phyloP scores from a whole-genome alignment of 441 rosid species.

The Adansonia grandidieri region DNA sequence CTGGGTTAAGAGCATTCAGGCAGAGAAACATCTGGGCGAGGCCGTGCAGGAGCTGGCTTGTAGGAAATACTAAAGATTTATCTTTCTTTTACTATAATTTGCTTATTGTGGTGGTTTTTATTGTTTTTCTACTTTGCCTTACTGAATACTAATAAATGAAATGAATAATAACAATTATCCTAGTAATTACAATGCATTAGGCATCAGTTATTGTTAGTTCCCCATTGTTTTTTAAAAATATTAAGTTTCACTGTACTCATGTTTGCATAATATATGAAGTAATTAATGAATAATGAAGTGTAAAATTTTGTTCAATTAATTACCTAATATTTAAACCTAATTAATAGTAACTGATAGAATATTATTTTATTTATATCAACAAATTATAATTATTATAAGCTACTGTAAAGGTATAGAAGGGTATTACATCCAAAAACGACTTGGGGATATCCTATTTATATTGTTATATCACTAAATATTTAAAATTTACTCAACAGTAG shows the following conservation, averaged over 20 bases:
- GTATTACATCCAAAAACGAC: too few species aligned
- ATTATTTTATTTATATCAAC: too few species aligned
- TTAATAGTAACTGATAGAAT: too few species aligned
- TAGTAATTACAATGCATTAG: background rate
- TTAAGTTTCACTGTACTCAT: background rate
- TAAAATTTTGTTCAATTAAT: too few species aligned
- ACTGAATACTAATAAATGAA: background rate
- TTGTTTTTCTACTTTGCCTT: background rate
- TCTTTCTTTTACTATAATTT: background rate
- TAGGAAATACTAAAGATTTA: constrained; percentile 44
- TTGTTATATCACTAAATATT: too few species aligned
- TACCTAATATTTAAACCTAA: too few species aligned
- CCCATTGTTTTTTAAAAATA: background rate
- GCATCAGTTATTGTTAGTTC: background rate
- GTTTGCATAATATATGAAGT: too few species aligned
- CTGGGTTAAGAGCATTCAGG: constrained; percentile 65
- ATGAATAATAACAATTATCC: background rate
- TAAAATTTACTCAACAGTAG: too few species aligned
- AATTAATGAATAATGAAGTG: too few species aligned
- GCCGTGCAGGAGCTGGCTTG: constrained; percentile 57
- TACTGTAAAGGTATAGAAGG: too few species aligned
- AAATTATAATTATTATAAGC: too few species aligned
- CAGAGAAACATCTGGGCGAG: constrained; percentile 53
- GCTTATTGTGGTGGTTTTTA: background rate
- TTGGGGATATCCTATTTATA: too few species aligned